Evolutionary conservation across 139 green algal species (phyloP).

Genomic region (Chlamydomonas schloesseri): DNA sequence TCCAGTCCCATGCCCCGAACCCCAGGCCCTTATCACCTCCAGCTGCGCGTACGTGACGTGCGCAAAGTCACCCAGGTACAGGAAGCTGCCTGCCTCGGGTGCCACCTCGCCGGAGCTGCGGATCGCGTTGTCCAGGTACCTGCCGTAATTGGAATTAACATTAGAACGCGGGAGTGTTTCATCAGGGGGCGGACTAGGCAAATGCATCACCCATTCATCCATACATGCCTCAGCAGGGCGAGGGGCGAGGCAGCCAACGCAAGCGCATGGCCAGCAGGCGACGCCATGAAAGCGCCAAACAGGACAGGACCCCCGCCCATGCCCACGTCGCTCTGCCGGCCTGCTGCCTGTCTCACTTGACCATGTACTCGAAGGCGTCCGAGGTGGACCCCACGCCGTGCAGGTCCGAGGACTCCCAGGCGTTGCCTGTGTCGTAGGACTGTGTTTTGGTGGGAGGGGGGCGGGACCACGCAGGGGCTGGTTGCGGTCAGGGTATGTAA

Average conservation of each 20-base stretch:
- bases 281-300: neutral
- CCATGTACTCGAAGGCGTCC: neutral
- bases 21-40: no score
- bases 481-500: neutral
- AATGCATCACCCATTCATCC: no score
- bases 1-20: no score
- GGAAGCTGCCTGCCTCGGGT: constrained; percentile 2
- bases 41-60: constrained; percentile 11
- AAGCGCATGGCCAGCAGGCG: neutral
- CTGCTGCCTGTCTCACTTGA: neutral
- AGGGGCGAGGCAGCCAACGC: neutral
- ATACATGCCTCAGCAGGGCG: no score
- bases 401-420: neutral
- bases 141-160: neutral
- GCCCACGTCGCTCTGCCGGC: no score
- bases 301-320: no score
- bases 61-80: constrained; percentile 14
- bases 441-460: neutral
- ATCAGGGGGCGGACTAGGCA: no score
- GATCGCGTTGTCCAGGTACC: neutral
- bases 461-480: neutral
- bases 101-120: neutral
- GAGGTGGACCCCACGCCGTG: neutral
- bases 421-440: constrained; percentile 13
- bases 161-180: no score